phyloP scores from a whole-genome alignment of 768 basidiomycete species.

The Lentinula boryana region DNA sequence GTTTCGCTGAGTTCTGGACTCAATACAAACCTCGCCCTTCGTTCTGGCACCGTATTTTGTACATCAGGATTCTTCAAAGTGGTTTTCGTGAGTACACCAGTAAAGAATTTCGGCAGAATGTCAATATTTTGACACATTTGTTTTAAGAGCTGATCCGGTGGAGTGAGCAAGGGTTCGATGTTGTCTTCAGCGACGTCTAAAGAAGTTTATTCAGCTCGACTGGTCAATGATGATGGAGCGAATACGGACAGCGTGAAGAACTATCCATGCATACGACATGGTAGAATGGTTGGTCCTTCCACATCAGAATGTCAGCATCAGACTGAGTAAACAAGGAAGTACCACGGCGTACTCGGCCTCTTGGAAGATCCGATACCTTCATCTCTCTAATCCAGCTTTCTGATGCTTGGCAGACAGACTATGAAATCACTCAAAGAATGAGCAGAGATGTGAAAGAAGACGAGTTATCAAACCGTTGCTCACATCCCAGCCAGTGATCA shows the following conservation, averaged over 20 bases:
- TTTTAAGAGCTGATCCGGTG: constrained; percentile 14
- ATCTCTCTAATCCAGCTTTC: constrained; percentile 39
- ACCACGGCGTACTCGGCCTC: constrained; percentile 28
- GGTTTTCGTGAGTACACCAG: neutral
- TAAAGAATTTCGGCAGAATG: constrained; percentile 12
- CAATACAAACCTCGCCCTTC: constrained; percentile 30
- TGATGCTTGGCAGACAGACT: constrained; percentile 31
- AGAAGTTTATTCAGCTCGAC: neutral
- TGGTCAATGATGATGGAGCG: neutral
- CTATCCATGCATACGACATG: constrained; percentile 27
- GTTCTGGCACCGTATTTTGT: constrained; percentile 9
- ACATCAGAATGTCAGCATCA: neutral
- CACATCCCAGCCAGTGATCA: constrained; percentile 48
- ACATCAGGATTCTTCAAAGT: constrained; percentile 1
- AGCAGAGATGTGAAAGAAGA: neutral
- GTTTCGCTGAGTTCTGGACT: constrained; percentile 33
- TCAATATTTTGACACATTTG: constrained; percentile 8
- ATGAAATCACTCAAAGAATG: neutral
- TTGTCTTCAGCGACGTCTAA: constrained; percentile 31
- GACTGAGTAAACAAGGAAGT: neutral
- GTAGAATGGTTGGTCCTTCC: constrained; percentile 38
- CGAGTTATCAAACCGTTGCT: constrained; percentile 5
- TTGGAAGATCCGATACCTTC: constrained; percentile 30
- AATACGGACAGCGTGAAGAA: constrained; percentile 29
- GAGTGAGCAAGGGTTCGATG: constrained; percentile 13